Evolutionary conservation across 768 basidiomycete species (phyloP), one percentile per base, ranked within the genome.

Genomic region (Nidularia pulvinata): DNA sequence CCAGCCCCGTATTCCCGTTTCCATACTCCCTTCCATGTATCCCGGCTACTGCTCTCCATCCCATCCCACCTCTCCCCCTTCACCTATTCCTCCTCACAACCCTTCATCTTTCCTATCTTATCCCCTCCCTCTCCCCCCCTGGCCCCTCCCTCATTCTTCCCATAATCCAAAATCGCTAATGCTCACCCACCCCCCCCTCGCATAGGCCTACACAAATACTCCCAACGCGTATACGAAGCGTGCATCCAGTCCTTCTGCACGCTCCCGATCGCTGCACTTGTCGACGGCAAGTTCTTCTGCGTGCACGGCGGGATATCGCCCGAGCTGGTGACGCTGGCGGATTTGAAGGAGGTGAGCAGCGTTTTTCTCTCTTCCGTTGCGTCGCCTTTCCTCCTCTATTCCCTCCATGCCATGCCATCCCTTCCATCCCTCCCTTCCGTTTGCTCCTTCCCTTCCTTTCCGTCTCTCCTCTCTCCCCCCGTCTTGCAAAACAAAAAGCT

Each of bases 231-330:
- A 22, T 99, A 99, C 67, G 93, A 98, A 55, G 95, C 93, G 1
- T 97, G 94, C 67, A 84, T 93, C 62, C 80, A 85, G 44, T 92
- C 92, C 0, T 99, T 98, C 76, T 89, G 87, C 63, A 87, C 92
- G 22, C 79, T 99, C 5, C 97, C 97, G 2, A 73, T 99, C 34
- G 82, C 94, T 0, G 97, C 93, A 6, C 76, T 98, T 53, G 91
- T 99, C 69, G 97, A 99, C 67, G 81, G 85, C 57, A 91, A 93
- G 62, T 98, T 99, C 77, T 90, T 99, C 69, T 98, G 96, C 64
- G 94, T 98, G 2, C 97, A 98, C 60, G 97, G 97, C 2, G 97
- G 97, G 3, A 80, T 99, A 36, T 94, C 92, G 0, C 97, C 97
- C 0, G 86, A 91, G 58, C 79, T 99, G 1, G 72, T 86, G 44